Evolutionary conservation across 2,329 filamentous ascomycete species (phyloP).

Genomic region (Fusarium proliferatum): DNA sequence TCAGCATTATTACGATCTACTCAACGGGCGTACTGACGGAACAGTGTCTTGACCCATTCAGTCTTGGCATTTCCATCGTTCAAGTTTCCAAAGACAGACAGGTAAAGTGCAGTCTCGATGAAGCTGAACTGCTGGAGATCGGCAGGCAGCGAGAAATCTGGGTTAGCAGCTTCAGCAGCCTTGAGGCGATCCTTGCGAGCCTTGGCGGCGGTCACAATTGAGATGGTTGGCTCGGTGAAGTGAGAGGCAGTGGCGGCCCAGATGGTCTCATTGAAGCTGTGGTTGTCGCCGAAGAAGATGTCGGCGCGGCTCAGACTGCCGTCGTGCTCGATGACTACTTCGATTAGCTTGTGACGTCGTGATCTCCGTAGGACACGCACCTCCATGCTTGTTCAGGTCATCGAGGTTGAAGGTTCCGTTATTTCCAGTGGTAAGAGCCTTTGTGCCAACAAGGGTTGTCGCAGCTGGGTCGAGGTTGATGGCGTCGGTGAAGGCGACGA

Average conservation of each 20-base stretch:
- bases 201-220: conserved; percentile 31
- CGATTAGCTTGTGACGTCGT: neutral
- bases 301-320: conserved; percentile 40
- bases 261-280: conserved; percentile 41
- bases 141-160: conserved; percentile 22
- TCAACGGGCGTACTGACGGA: conserved; percentile 14
- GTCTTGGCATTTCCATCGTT: conserved; percentile 35
- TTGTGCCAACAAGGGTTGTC: conserved; percentile 34
- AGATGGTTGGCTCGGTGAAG: conserved; percentile 37
- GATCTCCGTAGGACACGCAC: neutral
- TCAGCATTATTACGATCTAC: neutral
- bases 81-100: conserved; percentile 32
- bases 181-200: conserved; percentile 36
- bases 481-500: conserved; percentile 36
- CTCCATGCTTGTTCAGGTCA: conserved; percentile 31
- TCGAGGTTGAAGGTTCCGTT: conserved; percentile 39
- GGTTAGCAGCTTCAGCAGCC: conserved; percentile 30
- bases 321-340: conserved; percentile 35
- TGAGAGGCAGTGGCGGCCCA: conserved; percentile 31
- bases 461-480: conserved; percentile 42
- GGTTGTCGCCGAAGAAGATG: conserved; percentile 38
- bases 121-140: conserved; percentile 23
- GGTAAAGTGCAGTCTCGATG: conserved; percentile 39
- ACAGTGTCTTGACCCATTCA: conserved; percentile 38
- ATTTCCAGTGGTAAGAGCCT: conserved; percentile 33